Evolutionary conservation across 257 asterid genomes (phyloP), one percentile per base, ranked within the genome.

Genomic region (Nemophila menziesii): DNA sequence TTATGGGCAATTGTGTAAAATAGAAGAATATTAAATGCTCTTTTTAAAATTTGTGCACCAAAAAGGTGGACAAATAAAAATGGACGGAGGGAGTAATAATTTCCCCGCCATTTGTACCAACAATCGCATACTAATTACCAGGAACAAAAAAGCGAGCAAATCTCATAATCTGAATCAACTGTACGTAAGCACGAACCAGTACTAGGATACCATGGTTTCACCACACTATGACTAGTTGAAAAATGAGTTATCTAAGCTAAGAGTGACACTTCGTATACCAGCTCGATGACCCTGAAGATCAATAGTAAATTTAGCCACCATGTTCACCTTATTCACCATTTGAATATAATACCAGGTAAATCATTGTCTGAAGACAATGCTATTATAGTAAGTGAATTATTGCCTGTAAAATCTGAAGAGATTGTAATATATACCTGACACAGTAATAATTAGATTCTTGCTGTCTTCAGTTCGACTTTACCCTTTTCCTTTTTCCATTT

Each of bases 231-330:
- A 71, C 94, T 80, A 14, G 98, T 84, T 36, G 98, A 74, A 63
- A 53, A 84, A 85, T 23, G 87, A 64, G 64, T 81, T 84, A 67
- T 89, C 98, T 19, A 87, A 84, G 73, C 98, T 89, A 52, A 89
- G 94, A 26, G 95, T 50, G 33, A 89, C 81, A 53, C 98, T 89
- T 70, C 98, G 74, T 54, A 84, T 65, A 60, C 60, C 93, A 51
- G 95, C 72, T 39, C 92, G 95, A 74, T 89, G 95, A 22, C 98
- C 98, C 62, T 78, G 95, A 56, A 84, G 86, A 63, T 84, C 98
- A 76, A 89, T 63, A 38, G 73, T 52, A 67, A 67, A 43, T 66
- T 68, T 89, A 19, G 74, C 58, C n/a, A n/a, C n/a, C n/a, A n/a
- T 39, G 72, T 55, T 26, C 79, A 56, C 20, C 58, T 44, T 46